Conservation (phyloP, 768 basidiomycete genomes). For the Hypholoma fasciculare region DNA sequence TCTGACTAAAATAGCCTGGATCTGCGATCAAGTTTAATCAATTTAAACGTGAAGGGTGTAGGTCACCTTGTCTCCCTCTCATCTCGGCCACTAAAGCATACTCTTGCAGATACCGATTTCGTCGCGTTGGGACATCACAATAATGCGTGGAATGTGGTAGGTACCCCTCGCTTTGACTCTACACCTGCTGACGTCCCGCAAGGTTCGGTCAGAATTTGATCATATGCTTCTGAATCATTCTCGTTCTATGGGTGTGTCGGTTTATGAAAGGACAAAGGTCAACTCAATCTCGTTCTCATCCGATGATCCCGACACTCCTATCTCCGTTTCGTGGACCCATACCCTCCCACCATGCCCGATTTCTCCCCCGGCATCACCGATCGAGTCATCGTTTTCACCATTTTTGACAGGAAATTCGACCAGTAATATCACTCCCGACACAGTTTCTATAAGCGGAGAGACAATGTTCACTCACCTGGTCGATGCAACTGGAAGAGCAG, state of each 20-base stretch:
- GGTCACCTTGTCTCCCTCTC: constrained; percentile 20
- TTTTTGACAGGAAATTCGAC: constrained; percentile 17
- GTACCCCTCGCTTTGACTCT: constrained; percentile 18
- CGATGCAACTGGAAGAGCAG: constrained; percentile 75
- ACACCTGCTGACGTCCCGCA: not conserved
- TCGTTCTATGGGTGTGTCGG: constrained; percentile 46
- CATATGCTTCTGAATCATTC: constrained; percentile 58
- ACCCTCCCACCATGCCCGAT: constrained; percentile 38
- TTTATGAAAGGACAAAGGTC: constrained; percentile 57
- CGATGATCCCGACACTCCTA: constrained; percentile 39
- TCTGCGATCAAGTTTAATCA: constrained; percentile 67
- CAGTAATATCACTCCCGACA: constrained; percentile 6
- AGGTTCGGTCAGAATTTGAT: constrained; percentile 66
- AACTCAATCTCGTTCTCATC: constrained; percentile 45
- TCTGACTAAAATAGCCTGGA: constrained; percentile 43
- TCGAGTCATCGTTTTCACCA: constrained; percentile 25
- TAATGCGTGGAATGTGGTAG: constrained; percentile 62
- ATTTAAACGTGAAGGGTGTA: constrained; percentile 64
- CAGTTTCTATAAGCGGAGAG: constrained; percentile 36
- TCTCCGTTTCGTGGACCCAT: constrained; percentile 56
- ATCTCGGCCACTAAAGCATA: not conserved
- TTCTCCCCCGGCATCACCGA: constrained; percentile 43
- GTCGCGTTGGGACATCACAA: constrained; percentile 53
- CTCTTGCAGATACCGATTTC: constrained; percentile 55
- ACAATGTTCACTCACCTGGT: constrained; percentile 69